phyloP scores from a whole-genome alignment of 2,329 filamentous ascomycete species.

The Diatrype stigma region DNA sequence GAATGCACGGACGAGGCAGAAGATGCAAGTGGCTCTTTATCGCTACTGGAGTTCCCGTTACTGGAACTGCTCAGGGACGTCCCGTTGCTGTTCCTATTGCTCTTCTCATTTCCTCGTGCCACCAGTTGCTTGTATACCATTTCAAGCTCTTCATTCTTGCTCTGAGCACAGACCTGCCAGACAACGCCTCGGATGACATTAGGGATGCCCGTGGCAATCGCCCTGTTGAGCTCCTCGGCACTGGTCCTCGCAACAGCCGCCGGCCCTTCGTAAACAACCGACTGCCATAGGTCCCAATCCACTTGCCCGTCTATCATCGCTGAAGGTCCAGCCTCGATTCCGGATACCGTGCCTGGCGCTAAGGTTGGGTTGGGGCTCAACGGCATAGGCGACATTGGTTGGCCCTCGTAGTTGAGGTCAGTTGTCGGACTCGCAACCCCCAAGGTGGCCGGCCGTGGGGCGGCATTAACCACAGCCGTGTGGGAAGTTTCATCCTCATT shows the following conservation, averaged over 20 bases:
- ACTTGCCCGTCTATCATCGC: slow-evolving; percentile 69
- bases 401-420: slow-evolving; percentile 22
- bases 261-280: slow-evolving; percentile 90
- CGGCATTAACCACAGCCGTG: slow-evolving; percentile 25
- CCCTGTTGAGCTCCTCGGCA: slow-evolving; percentile 81
- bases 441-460: slow-evolving; percentile 10
- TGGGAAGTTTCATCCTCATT: slow-evolving; percentile 50
- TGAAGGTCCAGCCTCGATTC: slow-evolving; percentile 71
- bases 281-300: slow-evolving; percentile 99
- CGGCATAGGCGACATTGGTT: slow-evolving; percentile 49
- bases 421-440: slow-evolving; percentile 20
- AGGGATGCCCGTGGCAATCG: slow-evolving; percentile 90
- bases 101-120: slow-evolving; percentile 75
- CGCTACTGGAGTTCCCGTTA: slow-evolving; percentile 52
- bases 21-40: slow-evolving; percentile 66
- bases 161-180: slow-evolving; percentile 95
- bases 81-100: slow-evolving; percentile 57
- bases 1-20: slow-evolving; percentile 85
- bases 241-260: slow-evolving; percentile 83
- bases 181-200: slow-evolving; percentile 96
- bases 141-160: slow-evolving; percentile 89
- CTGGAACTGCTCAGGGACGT: slow-evolving; percentile 48
- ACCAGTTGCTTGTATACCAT: slow-evolving; percentile 79
- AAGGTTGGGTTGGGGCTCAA: slow-evolving; percentile 64
- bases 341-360: slow-evolving; percentile 80